Conservation (phyloP, 148 eudicot genomes). For the Vaccinium macrocarpon region DNA sequence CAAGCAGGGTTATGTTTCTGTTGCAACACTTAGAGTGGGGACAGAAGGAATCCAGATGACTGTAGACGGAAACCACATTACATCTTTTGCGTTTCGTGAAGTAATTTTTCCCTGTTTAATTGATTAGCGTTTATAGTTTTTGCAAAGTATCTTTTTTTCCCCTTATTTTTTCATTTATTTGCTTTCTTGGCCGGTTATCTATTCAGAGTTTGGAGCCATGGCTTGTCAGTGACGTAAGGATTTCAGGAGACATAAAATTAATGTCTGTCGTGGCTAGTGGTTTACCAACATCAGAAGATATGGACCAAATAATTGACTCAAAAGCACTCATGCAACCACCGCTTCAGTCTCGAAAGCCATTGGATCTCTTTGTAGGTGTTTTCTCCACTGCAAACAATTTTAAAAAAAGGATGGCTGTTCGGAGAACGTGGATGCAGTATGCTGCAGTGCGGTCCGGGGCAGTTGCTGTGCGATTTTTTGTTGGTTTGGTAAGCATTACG, state of each 20-base stretch:
- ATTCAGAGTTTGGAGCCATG: conserved; percentile 89
- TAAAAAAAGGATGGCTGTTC: conserved; percentile 93
- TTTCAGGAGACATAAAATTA: conserved; percentile 78
- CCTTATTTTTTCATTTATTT: background rate
- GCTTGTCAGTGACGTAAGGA: conserved; percentile 82
- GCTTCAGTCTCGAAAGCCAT: conserved; percentile 38
- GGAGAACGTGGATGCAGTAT: conserved; percentile 99
- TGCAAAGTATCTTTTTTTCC: background rate
- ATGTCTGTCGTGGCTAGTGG: conserved; percentile 82
- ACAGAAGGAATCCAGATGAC: conserved; percentile 96
- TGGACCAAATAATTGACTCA: conserved; percentile 80
- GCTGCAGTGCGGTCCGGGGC: conserved; percentile 74
- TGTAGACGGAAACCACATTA: conserved; percentile 90
- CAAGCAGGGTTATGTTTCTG: conserved; percentile 82
- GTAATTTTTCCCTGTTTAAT: conserved; percentile 30
- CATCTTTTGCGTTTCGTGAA: conserved; percentile 89
- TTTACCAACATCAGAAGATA: conserved; percentile 88
- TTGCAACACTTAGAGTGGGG: conserved; percentile 91
- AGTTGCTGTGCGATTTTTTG: conserved; percentile 92
- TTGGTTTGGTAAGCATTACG: conserved; percentile 77
- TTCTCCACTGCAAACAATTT: conserved; percentile 97
- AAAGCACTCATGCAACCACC: conserved; percentile 70
- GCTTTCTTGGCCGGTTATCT: conserved; percentile 6
- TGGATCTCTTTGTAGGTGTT: conserved; percentile 79
- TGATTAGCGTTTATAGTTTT: background rate